These are phyloP conservation scores for Pterulicium gracile DNA, from an alignment of 1,284 basidiomycete genomes.

Conservation along the genomic window DNA sequence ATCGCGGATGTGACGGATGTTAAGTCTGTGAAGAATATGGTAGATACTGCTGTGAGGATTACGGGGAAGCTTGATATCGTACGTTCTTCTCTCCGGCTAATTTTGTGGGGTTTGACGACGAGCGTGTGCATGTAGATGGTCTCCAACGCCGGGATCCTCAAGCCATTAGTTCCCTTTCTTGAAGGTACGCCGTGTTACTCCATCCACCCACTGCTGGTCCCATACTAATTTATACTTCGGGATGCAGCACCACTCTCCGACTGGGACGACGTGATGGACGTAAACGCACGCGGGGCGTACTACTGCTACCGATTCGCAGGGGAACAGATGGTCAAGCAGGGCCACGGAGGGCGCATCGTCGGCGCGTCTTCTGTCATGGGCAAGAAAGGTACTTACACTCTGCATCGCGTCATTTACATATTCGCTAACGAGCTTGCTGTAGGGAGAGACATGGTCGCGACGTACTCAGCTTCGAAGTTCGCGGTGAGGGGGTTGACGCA, in stretches of 20 bases:
- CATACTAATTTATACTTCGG: background rate
- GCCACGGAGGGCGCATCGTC: constrained; percentile 13
- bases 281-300: constrained; percentile 11
- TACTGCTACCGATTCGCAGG: no score
- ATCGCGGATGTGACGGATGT: constrained; percentile 10
- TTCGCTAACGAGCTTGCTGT: no score
- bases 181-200: background rate
- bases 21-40: constrained; percentile 8
- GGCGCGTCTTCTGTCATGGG: constrained; percentile 8
- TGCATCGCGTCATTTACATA: no score
- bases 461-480: constrained; percentile 1
- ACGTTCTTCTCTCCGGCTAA: background rate
- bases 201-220: background rate
- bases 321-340: constrained; percentile 12
- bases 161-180: background rate
- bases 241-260: constrained; percentile 7
- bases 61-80: constrained; percentile 14
- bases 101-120: background rate
- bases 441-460: no score
- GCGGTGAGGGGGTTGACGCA: constrained; percentile 12
- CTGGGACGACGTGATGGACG: constrained; percentile 8
- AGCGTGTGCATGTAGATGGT: background rate
- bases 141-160: constrained; percentile 2
- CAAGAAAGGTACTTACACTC: constrained; percentile 5
- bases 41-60: constrained; percentile 11